phyloP scores from a whole-genome alignment of 805 yeast species.

The Pichia occidentalis region DNA sequence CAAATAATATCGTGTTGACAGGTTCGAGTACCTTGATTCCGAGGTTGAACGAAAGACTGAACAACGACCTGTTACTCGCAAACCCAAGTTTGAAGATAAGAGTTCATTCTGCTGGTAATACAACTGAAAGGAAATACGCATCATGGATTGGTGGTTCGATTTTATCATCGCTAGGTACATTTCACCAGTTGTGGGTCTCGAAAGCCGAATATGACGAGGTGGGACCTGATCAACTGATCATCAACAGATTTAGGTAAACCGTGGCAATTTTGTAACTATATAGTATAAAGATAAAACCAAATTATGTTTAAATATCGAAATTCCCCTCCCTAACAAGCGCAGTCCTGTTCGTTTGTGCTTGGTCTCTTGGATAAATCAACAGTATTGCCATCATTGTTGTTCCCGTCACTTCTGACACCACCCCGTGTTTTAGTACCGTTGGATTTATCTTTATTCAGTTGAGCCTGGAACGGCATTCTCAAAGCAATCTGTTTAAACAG shows the following conservation, averaged over 20 bases:
- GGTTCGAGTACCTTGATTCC: constrained; percentile 81
- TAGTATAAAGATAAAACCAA: neutral
- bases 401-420: constrained; percentile 10
- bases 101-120: constrained; percentile 72
- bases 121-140: constrained; percentile 70
- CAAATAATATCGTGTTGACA: constrained; percentile 81
- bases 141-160: constrained; percentile 94
- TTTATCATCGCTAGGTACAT: constrained; percentile 80
- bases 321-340: constrained; percentile 22
- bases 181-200: constrained; percentile 93
- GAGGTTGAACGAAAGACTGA: constrained; percentile 71
- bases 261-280: neutral
- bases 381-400: constrained; percentile 21
- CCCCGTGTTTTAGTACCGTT: neutral
- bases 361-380: constrained; percentile 28
- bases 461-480: constrained; percentile 33
- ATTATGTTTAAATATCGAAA: no score
- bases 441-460: constrained; percentile 13
- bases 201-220: constrained; percentile 81
- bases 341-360: constrained; percentile 29
- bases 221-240: constrained; percentile 73
- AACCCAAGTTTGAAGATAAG: constrained; percentile 85
- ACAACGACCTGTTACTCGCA: constrained; percentile 56
- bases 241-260: constrained; percentile 72
- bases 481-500: constrained; percentile 46